phyloP scores from a whole-genome alignment of 768 basidiomycete species.

The Psilocybe azurescens region DNA sequence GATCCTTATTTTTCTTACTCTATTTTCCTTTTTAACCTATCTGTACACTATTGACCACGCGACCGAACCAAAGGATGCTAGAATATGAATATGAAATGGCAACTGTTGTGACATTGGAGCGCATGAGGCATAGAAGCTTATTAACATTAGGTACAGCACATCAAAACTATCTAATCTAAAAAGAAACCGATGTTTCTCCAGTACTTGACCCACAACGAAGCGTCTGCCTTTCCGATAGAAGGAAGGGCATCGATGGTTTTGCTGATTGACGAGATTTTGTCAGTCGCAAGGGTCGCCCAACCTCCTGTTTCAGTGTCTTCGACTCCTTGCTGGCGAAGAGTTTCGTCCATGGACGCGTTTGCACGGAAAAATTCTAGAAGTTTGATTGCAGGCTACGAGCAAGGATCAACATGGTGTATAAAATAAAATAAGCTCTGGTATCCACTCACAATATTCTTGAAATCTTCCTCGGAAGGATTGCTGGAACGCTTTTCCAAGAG shows the following conservation, averaged over 20 bases:
- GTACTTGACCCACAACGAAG: slow-evolving; percentile 37
- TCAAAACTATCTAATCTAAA: too few species aligned
- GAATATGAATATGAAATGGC: too few species aligned
- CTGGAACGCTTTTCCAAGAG: slow-evolving; percentile 12
- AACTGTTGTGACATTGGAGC: too few species aligned
- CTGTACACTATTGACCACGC: background rate
- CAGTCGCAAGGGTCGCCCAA: slow-evolving; percentile 28
- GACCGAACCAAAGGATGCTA: too few species aligned
- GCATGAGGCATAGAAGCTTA: too few species aligned
- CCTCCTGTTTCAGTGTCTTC: slow-evolving; percentile 20
- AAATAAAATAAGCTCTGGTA: background rate
- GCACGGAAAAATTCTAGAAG: slow-evolving; percentile 36
- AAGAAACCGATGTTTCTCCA: slow-evolving; percentile 26
- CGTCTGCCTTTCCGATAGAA: slow-evolving; percentile 29
- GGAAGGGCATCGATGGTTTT: slow-evolving; percentile 32
- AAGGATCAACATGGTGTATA: background rate
- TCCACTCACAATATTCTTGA: slow-evolving; percentile 17
- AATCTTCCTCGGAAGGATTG: background rate
- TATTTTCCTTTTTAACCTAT: background rate
- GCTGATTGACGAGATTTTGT: slow-evolving; percentile 33
- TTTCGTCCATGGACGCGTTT: slow-evolving; percentile 6
- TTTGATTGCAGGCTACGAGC: slow-evolving; percentile 37
- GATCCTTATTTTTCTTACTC: background rate
- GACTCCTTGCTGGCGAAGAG: slow-evolving; percentile 11
- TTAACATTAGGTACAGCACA: too few species aligned